Base-by-base conservation (phyloP, 208 protist genomes). In the Trypanosoma mega region DNA sequence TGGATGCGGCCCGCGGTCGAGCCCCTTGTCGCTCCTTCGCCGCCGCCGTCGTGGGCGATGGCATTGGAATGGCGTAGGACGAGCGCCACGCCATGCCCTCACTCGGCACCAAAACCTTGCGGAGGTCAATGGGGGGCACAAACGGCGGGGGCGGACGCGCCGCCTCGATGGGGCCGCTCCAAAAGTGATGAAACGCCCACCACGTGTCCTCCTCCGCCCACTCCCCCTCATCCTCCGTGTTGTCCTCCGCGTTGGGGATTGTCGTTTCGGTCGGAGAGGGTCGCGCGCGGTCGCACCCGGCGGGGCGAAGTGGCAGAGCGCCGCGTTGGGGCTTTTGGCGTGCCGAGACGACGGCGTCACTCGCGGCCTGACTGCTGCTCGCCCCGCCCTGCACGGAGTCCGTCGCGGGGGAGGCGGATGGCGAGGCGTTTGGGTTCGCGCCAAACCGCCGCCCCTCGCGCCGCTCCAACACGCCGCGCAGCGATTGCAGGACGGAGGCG, bases 101-200 rank as follows among this genome's bases (percentile, higher is more conserved):
- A 41, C 60, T 14, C 2, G 52, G 63, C n/a, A 62, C 23, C 37
- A 11, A 24, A 18, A 69, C n/a, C n/a, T 0, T 8, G 23, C 16
- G 2, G 2, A 69, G 44, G 24, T 56, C 24, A 18, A 69, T 1
- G 9, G 45, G 33, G 21, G 63, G 63, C 31, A 69, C 63, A 61
- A 54, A 69, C 3, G 52, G 33, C 0, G 24, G 47, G 18, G 47
- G 33, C 11, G 8, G 27, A 0, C 6, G 52, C n/a, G n/a, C 2
- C 12, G 2, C 8, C 1, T 65, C 59, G 1, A 18, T 7, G 9
- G 63, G 27, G 45, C 46, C 45, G 26, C 53, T 54, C 63, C 63
- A 69, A n/a, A 56, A 62, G 11, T 26, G 2, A 23, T 39, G 2
- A 59, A 69, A 69, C 24, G 11, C 41, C 63, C 63, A 69, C 63